A percentile compares a stretch with the other conserved stretches of the same genome.
phyloP scores from a whole-genome alignment of 225 moss, liverwort and hornwort species.

The Pleurozium schreberi region DNA sequence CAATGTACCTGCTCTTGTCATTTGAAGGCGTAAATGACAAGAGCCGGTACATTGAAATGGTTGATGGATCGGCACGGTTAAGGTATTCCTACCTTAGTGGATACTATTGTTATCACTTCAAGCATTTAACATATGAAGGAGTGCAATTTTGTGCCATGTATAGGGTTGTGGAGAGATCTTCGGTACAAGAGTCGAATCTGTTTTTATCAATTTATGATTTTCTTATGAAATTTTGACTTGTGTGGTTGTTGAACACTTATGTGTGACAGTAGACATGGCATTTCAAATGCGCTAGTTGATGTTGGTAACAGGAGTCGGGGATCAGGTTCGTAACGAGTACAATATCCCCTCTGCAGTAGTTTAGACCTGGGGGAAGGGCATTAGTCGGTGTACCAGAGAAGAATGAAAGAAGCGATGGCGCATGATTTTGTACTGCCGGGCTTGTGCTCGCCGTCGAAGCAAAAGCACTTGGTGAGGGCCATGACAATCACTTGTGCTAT shows the following conservation, averaged over 20 bases:
- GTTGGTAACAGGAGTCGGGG: background rate
- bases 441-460: slow-evolving; percentile 47
- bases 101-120: background rate
- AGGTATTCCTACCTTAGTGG: too few relatives aligned
- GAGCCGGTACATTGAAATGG: too few relatives aligned
- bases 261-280: background rate
- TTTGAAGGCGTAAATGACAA: too few relatives aligned
- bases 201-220: background rate
- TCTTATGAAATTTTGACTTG: background rate
- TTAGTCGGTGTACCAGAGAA: slow-evolving; percentile 41
- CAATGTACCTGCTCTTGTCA: too few relatives aligned
- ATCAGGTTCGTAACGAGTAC: background rate
- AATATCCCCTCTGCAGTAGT: too few relatives aligned
- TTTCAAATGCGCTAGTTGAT: background rate
- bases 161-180: background rate
- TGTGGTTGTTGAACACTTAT: background rate
- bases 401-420: slow-evolving; percentile 39
- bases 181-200: background rate
- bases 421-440: slow-evolving; percentile 54
- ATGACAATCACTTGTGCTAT: slow-evolving; percentile 50
- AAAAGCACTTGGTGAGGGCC: slow-evolving; percentile 65
- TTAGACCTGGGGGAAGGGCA: background rate
- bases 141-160: too few relatives aligned
- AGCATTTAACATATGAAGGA: background rate
- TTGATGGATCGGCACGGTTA: too few relatives aligned